Percentiles rank a stretch among this genome's conserved stretches.
Conservation (phyloP, 2,329 filamentous ascomycete genomes). For the Trichoderma sp. region DNA sequence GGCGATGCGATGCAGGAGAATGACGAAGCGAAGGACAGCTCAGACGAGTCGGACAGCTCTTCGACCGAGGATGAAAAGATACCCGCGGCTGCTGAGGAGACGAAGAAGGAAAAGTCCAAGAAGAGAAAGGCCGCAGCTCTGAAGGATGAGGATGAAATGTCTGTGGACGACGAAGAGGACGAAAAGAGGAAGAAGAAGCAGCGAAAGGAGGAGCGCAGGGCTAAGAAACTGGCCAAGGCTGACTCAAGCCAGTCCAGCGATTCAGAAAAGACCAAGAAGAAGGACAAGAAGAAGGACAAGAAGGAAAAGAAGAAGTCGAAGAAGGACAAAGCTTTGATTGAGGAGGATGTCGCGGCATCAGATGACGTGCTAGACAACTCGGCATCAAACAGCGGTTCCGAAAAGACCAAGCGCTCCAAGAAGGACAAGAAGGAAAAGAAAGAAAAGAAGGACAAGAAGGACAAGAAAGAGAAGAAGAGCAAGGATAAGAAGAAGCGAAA, state of each 20-base stretch:
- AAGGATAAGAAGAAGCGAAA: constrained; percentile 55
- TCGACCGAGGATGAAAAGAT: constrained; percentile 20
- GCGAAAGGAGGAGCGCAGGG: constrained; percentile 47
- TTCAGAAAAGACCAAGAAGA: constrained; percentile 32
- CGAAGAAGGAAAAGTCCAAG: constrained; percentile 52
- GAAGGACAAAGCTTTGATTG: constrained; percentile 28
- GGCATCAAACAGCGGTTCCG: constrained; percentile 33
- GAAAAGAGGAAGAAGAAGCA: constrained; percentile 44
- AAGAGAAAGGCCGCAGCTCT: constrained; percentile 53
- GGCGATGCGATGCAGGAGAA: constrained; percentile 56
- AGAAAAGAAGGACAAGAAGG: constrained; percentile 46
- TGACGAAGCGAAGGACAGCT: constrained; percentile 30
- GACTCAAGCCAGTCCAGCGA: constrained; percentile 33
- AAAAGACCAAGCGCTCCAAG: constrained; percentile 36
- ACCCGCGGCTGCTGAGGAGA: constrained; percentile 40
- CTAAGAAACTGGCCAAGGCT: constrained; percentile 39
- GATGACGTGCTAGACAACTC: constrained; percentile 18
- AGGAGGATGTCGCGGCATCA: constrained; percentile 3
- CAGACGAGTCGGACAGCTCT: constrained; percentile 34
- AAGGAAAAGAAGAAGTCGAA: constrained; percentile 41
- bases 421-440: constrained; percentile 48
- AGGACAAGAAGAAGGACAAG: constrained; percentile 39
- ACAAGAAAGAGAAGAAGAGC: constrained; percentile 49
- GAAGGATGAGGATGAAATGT: constrained; percentile 36
- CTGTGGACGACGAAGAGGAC: constrained; percentile 31